Percentiles rank a stretch among this genome's conserved stretches.
Evolutionary conservation across 73 alveolate species (phyloP).

Genomic region (Paramecium biaurelia): DNA sequence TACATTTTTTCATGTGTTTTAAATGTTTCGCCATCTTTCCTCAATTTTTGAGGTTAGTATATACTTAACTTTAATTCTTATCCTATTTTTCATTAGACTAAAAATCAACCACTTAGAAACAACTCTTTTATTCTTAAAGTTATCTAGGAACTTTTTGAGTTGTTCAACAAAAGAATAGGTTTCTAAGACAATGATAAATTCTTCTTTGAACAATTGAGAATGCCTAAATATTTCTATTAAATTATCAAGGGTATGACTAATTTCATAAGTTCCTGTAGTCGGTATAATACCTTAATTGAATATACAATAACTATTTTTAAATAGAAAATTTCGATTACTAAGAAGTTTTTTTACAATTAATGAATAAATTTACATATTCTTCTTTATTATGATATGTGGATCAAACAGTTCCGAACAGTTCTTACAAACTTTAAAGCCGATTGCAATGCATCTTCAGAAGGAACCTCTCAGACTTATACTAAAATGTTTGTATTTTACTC

Average conservation of each 20-base stretch:
- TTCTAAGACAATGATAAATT: not conserved
- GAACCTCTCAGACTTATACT: not conserved
- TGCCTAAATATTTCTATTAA: not conserved
- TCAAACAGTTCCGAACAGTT: not conserved
- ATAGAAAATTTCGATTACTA: not conserved
- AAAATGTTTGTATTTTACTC: not conserved
- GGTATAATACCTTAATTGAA: not conserved
- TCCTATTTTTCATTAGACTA: no score
- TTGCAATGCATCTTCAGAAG: not conserved
- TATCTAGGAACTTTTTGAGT: not conserved
- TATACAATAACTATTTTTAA: not conserved
- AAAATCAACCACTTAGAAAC: not conserved
- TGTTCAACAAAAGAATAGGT: not conserved
- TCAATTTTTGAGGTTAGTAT: not conserved
- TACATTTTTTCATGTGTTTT: no score
- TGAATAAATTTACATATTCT: not conserved
- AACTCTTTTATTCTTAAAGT: not conserved
- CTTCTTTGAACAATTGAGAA: not conserved
- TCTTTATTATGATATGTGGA: not conserved
- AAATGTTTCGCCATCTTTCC: not conserved
- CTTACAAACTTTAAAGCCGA: not conserved
- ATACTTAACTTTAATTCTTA: not conserved
- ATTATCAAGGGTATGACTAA: not conserved
- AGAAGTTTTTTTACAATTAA: not conserved
- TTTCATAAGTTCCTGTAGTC: not conserved